Percentiles rank a stretch among this genome's conserved stretches.
Conservation (phyloP, 345 rosid genomes). For the Camelina laxa region DNA sequence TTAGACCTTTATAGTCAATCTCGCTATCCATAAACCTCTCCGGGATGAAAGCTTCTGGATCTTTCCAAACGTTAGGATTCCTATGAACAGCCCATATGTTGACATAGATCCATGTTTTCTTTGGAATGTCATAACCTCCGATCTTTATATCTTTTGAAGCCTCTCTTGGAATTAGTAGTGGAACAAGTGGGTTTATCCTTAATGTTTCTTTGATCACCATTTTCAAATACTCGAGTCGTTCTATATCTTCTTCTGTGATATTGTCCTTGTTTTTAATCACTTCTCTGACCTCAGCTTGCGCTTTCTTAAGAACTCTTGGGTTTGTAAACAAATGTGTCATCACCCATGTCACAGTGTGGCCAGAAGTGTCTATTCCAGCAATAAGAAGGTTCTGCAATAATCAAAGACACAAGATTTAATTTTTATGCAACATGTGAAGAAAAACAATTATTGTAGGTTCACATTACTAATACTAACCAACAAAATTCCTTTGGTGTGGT, state of each 20-base stretch:
- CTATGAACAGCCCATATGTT: conserved; percentile 34
- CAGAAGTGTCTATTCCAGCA: conserved; percentile 40
- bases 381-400: conserved; percentile 33
- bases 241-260: conserved; percentile 36
- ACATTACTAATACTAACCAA: conserved; percentile 45
- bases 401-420: background rate
- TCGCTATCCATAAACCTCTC: conserved; percentile 38
- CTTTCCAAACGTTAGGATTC: conserved; percentile 40
- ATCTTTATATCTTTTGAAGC: conserved; percentile 29
- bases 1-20: conserved; percentile 56
- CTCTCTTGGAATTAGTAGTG: conserved; percentile 41
- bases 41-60: conserved; percentile 33
- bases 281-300: conserved; percentile 37
- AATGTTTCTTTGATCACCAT: conserved; percentile 42
- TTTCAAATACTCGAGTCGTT: conserved; percentile 31
- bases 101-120: conserved; percentile 41
- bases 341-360: conserved; percentile 35
- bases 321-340: conserved; percentile 36
- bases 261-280: conserved; percentile 33
- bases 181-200: conserved; percentile 24
- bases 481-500: conserved; percentile 56
- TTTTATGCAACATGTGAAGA: background rate
- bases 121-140: conserved; percentile 28
- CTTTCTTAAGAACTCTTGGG: conserved; percentile 41
- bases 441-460: background rate